Percentiles rank a stretch among this genome's conserved stretches.
Conservation (phyloP, 2,329 filamentous ascomycete species). For the Fusarium sp. region DNA sequence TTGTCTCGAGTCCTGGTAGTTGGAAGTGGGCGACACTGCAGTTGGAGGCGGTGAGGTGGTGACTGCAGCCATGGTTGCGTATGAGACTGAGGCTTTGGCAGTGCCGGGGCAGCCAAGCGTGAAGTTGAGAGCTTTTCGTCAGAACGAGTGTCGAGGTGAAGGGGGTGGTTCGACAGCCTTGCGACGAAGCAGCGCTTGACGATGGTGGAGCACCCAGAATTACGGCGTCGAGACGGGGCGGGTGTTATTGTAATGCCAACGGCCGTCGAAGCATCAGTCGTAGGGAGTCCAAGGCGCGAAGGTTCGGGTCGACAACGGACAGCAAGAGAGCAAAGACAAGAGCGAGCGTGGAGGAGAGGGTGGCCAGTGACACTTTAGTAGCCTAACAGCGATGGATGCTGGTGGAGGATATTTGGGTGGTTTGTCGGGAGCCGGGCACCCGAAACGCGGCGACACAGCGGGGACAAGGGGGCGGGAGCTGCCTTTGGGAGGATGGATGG, state of each 20-base stretch:
- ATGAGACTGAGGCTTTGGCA: slow-evolving; percentile 30
- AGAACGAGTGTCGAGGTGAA: slow-evolving; percentile 18
- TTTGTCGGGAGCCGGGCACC: slow-evolving; percentile 31
- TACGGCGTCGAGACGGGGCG: background rate
- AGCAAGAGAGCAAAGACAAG: slow-evolving; percentile 4
- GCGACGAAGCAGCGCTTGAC: slow-evolving; percentile 5
- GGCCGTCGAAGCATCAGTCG: slow-evolving; percentile 17
- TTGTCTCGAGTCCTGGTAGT: slow-evolving; percentile 37
- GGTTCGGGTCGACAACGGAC: slow-evolving; percentile 15
- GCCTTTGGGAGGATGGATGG: background rate
- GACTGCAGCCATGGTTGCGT: slow-evolving; percentile 49
- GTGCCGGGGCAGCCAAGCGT: slow-evolving; percentile 27
- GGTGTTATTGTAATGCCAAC: slow-evolving; percentile 5
- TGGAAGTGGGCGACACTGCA: slow-evolving; percentile 46
- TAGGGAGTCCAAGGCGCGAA: slow-evolving; percentile 5
- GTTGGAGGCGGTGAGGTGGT: slow-evolving; percentile 50
- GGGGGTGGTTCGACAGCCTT: slow-evolving; percentile 15
- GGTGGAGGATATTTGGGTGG: slow-evolving; percentile 32
- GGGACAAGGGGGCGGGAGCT: slow-evolving; percentile 21
- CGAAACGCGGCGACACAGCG: slow-evolving; percentile 37
- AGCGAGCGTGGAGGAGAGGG: slow-evolving; percentile 28
- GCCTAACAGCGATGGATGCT: slow-evolving; percentile 21
- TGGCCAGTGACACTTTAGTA: slow-evolving; percentile 27
- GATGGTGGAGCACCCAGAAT: slow-evolving; percentile 8
- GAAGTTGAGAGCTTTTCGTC: slow-evolving; percentile 13